phyloP scores from a whole-genome alignment of 2,329 filamentous ascomycete species.

The Fusarium camptoceras region DNA sequence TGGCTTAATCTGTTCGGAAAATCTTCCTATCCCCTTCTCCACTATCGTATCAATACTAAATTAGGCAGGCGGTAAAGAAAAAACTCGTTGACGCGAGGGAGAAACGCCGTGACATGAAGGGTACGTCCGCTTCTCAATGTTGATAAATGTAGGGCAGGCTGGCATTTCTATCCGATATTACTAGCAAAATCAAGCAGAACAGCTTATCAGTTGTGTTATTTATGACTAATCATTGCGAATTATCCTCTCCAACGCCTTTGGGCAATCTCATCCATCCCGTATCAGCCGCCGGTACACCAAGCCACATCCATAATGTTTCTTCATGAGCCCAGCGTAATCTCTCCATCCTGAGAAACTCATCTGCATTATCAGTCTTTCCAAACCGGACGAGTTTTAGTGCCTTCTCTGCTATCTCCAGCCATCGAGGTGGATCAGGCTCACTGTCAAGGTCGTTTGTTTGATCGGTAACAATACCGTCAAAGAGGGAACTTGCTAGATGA shows the following conservation, averaged over 20 bases:
- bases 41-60: too few relatives aligned
- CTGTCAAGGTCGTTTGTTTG: neutral
- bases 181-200: too few relatives aligned
- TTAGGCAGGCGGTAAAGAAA: too few relatives aligned
- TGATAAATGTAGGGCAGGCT: too few relatives aligned
- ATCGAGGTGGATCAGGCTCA: neutral
- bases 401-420: neutral
- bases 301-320: neutral
- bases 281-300: neutral
- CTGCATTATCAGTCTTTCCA: neutral
- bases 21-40: too few relatives aligned
- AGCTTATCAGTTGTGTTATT: too few relatives aligned
- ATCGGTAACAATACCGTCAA: neutral
- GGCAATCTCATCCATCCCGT: neutral
- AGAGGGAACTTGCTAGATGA: neutral
- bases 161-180: too few relatives aligned
- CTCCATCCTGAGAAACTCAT: neutral
- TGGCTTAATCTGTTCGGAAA: too few relatives aligned
- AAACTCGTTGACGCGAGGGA: too few relatives aligned
- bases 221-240: too few relatives aligned
- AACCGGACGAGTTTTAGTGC: neutral
- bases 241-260: neutral
- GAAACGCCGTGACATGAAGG: too few relatives aligned
- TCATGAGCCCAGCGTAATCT: neutral
- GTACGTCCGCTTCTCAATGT: too few relatives aligned